Evolutionary conservation across 2,329 filamentous ascomycete genomes (phyloP), one percentile per base, ranked within the genome.

Genomic region (Colletotrichum tamarilloi): DNA sequence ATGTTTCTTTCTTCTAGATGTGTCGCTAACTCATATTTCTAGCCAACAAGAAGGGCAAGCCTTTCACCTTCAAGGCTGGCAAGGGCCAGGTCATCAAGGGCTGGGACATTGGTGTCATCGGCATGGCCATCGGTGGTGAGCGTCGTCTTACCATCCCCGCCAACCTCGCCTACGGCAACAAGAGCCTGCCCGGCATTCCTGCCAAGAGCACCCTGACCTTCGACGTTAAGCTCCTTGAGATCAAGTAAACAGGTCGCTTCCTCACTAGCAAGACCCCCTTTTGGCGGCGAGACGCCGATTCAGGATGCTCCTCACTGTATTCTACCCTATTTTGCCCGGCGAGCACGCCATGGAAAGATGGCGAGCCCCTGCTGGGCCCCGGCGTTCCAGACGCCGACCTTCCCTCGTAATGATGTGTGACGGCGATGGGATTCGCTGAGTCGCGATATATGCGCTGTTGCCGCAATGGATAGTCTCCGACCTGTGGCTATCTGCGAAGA

Each of bases 41-140:
- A 95, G 94, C 95, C 84, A 98, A 99, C 90, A 99, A 98, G 90
- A 98, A 97, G 88, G 97, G 97, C 80, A 95, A 97, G 88, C 96
- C 97, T 72, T 99, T 99, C 87, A 90, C 90, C 77, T 98, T 98
- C 91, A 97, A 96, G 89, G 92, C 97, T 74, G 97, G 97, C 78
- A 91, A 92, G 82, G 95, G 95, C 75, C 94, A 98, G 84, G 97
- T 99, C 80, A 99, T 99, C 88, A 97, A 97, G 90, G 97, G 97
- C 78, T 98, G 97, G 97, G 97, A 99, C 83, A 91, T 98, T 76
- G 97, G 97, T 85, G 88, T 99, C 78, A 89, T 90, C 77, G 97
- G 97, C 85, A 98, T 99, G 95, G 88, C 92, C 78, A 92, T 95
- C 77, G 97, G 97, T 80, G 95, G 95, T 79, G 97, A 99, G 89